These are phyloP conservation scores for Botryotinia narcissicola DNA, from an alignment of 2,329 filamentous ascomycete species.

Conservation along the genomic window DNA sequence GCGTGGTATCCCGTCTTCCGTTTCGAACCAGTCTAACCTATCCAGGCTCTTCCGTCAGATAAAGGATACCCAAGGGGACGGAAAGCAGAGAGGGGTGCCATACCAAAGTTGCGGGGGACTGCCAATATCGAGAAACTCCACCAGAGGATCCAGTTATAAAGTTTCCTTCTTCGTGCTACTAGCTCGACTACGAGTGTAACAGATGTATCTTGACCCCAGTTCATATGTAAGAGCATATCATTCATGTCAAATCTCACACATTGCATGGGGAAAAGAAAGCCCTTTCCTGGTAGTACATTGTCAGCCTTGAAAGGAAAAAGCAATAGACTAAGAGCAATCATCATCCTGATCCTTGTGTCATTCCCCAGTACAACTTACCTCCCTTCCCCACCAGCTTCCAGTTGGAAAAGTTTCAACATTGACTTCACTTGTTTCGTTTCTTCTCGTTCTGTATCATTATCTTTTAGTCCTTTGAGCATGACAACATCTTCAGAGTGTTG, in stretches of 20 bases:
- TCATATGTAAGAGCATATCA: slow-evolving; percentile 10
- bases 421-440: neutral
- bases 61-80: neutral
- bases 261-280: neutral
- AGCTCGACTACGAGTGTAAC: neutral
- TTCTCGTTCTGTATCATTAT: neutral
- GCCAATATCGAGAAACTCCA: slow-evolving; percentile 8
- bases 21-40: neutral
- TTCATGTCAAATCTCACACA: slow-evolving; percentile 10
- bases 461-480: neutral
- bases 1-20: neutral
- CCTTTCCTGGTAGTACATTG: neutral
- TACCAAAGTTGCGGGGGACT: neutral
- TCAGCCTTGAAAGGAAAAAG: slow-evolving; percentile 9
- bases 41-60: neutral
- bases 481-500: neutral
- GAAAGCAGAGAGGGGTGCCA: slow-evolving; percentile 1
- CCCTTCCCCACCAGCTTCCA: neutral
- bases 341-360: neutral
- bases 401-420: neutral
- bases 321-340: neutral
- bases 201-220: neutral
- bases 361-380: slow-evolving; percentile 4
- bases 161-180: neutral
- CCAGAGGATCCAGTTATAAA: neutral